Evolutionary conservation across 1,139 yeast genomes (phyloP).

Genomic region (Casaregolazyma lundiana): DNA sequence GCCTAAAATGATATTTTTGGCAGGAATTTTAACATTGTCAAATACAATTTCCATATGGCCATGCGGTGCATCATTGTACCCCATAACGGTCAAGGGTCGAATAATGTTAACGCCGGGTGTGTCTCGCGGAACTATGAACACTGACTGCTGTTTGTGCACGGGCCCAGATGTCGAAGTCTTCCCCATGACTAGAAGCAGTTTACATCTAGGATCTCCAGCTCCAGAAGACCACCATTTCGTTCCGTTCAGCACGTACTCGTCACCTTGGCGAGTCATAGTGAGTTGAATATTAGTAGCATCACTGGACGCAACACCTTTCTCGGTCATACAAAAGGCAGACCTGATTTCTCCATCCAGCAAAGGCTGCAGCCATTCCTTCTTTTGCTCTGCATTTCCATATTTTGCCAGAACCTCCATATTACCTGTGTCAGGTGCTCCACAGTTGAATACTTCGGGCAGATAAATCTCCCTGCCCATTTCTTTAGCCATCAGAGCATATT

Average conservation of each 20-base stretch:
- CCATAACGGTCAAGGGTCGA: constrained; percentile 57
- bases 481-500: constrained; percentile 67
- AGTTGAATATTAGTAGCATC: constrained; percentile 62
- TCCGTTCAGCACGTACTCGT: constrained; percentile 57
- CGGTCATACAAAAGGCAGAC: constrained; percentile 71
- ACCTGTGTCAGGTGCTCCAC: constrained; percentile 71
- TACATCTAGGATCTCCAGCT: constrained; percentile 66
- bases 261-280: constrained; percentile 43
- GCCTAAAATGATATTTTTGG: constrained; percentile 39
- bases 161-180: constrained; percentile 38
- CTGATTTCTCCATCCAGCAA: constrained; percentile 56
- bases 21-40: constrained; percentile 47
- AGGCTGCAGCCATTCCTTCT: constrained; percentile 51
- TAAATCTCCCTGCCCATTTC: constrained; percentile 54
- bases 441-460: constrained; percentile 63
- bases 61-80: constrained; percentile 71
- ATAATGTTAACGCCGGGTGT: constrained; percentile 51
- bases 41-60: constrained; percentile 66
- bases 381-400: constrained; percentile 53
- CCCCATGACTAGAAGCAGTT: constrained; percentile 62
- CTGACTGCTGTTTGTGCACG: constrained; percentile 55
- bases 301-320: constrained; percentile 60
- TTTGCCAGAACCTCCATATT: constrained; percentile 66
- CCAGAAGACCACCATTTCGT: constrained; percentile 76
- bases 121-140: constrained; percentile 54